phyloP scores from a whole-genome alignment of 176 grass and related monocot species.

The Elymus sibiricus region DNA sequence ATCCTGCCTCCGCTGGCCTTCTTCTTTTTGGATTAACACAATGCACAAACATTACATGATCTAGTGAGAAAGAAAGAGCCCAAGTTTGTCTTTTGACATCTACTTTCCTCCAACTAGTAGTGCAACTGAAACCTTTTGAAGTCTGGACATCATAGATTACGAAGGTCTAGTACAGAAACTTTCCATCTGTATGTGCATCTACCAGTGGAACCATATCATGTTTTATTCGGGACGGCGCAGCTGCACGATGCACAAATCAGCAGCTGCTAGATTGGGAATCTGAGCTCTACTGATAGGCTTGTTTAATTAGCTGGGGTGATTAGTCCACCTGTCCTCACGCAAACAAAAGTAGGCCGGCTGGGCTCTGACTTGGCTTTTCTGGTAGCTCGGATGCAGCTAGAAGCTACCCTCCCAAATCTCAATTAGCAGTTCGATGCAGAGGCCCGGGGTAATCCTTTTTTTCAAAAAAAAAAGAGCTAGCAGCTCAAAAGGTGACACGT shows the following conservation, averaged over 20 bases:
- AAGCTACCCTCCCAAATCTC: too few relatives aligned
- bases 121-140: neutral
- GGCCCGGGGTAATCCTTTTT: too few relatives aligned
- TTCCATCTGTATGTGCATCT: neutral
- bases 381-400: neutral
- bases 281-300: conserved; percentile 9
- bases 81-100: too few relatives aligned
- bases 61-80: too few relatives aligned
- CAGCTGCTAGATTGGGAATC: conserved; percentile 23
- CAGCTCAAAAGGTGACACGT: neutral
- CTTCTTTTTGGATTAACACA: too few relatives aligned
- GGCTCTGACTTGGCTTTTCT: neutral
- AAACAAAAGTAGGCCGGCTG: neutral
- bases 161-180: neutral
- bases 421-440: too few relatives aligned
- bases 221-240: neutral
- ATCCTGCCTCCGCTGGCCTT: neutral
- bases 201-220: neutral
- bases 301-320: conserved; percentile 4
- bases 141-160: neutral
- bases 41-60: too few relatives aligned
- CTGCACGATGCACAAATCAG: conserved; percentile 12
- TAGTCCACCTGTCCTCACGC: conserved; percentile 1
- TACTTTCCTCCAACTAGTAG: too few relatives aligned
- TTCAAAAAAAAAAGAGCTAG: too few relatives aligned